phyloP scores from a whole-genome alignment of 2,329 filamentous ascomycete species.

The Curvularia lunata region DNA sequence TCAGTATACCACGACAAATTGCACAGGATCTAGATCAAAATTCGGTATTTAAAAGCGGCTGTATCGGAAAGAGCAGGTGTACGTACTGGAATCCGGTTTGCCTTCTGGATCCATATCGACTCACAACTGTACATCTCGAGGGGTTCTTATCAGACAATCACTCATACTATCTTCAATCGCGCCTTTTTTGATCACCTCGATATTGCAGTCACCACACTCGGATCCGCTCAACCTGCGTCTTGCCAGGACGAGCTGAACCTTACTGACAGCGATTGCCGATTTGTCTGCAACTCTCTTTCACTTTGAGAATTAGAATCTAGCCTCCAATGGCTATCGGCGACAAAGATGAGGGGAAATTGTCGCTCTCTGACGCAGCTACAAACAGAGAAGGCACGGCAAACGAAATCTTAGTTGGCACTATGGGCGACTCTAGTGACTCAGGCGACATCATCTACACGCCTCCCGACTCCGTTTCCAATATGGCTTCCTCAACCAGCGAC shows the following conservation, averaged over 20 bases:
- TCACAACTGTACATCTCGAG: neutral
- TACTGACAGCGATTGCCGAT: neutral
- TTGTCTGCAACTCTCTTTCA: neutral
- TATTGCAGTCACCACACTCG: neutral
- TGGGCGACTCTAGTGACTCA: neutral
- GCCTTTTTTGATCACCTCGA: neutral
- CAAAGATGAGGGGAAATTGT: neutral
- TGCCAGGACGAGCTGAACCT: neutral
- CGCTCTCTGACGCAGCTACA: neutral
- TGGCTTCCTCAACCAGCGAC: neutral
- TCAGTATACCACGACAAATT: neutral
- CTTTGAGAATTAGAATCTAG: neutral
- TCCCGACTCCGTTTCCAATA: conserved; percentile 4
- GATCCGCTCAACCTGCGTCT: neutral
- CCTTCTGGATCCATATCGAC: neutral
- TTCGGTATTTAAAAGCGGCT: neutral
- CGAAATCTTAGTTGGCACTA: neutral
- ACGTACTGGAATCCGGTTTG: neutral
- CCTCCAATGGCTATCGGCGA: neutral
- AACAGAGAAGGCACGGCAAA: neutral
- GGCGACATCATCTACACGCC: conserved; percentile 16
- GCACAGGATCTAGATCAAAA: too few relatives aligned
- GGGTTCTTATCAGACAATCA: neutral
- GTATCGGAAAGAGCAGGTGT: neutral
- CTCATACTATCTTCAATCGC: neutral